phyloP scores from a whole-genome alignment of 2,329 filamentous ascomycete species.

The Aspergillus felis region DNA sequence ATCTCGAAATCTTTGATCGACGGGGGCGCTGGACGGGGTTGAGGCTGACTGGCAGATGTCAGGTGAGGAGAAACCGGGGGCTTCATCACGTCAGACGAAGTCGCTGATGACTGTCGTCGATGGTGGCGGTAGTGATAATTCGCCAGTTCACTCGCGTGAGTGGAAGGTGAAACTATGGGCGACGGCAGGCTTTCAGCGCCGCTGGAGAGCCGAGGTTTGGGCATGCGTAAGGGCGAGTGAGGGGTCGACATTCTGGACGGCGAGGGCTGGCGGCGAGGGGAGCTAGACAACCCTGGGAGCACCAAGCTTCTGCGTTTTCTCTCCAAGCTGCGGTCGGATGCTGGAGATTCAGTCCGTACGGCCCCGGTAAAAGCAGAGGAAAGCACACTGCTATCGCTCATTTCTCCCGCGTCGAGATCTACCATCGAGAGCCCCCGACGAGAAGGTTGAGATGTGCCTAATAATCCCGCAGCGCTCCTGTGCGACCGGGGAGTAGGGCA shows the following conservation, averaged over 20 bases:
- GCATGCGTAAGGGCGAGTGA: slow-evolving; percentile 80
- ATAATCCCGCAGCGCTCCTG: slow-evolving; percentile 55
- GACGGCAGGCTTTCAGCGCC: slow-evolving; percentile 61
- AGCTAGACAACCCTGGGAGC: slow-evolving; percentile 67
- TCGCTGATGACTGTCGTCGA: slow-evolving; percentile 85
- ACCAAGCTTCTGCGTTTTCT: slow-evolving; percentile 84
- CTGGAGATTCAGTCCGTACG: slow-evolving; percentile 79
- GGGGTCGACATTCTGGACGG: slow-evolving; percentile 72
- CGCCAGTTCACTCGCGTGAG: slow-evolving; percentile 69
- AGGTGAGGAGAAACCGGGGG: slow-evolving; percentile 80
- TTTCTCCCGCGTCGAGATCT: slow-evolving; percentile 78
- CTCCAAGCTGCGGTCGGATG: slow-evolving; percentile 80
- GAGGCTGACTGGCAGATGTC: slow-evolving; percentile 71
- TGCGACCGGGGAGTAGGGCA: slow-evolving; percentile 88
- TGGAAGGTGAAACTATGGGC: slow-evolving; percentile 83
- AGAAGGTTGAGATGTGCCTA: slow-evolving; percentile 56
- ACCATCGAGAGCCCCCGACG: slow-evolving; percentile 74
- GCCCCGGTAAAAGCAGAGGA: slow-evolving; percentile 73
- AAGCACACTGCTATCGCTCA: slow-evolving; percentile 79
- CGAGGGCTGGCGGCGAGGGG: slow-evolving; percentile 81
- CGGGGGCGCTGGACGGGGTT: slow-evolving; percentile 82
- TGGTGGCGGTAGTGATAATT: slow-evolving; percentile 61
- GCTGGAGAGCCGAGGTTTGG: slow-evolving; percentile 68
- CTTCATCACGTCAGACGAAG: slow-evolving; percentile 65
- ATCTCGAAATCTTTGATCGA: slow-evolving; percentile 99